Evolutionary conservation across 2,329 filamentous ascomycete species (phyloP).

Genomic region (Clonostachys solani): DNA sequence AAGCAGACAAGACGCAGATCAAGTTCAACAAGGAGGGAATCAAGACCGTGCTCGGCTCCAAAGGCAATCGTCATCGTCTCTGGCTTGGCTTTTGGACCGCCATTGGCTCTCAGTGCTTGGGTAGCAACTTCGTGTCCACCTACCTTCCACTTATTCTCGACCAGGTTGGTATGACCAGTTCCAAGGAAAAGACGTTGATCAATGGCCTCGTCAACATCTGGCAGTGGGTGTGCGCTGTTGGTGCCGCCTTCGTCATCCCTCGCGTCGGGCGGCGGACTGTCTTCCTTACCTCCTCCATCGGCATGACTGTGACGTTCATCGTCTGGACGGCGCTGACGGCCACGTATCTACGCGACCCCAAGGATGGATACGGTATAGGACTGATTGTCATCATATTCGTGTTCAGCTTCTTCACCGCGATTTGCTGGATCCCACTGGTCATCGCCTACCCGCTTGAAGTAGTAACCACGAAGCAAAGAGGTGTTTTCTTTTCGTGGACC

Average conservation of each 20-base stretch:
- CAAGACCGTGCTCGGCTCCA: background rate
- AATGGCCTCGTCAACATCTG: constrained; percentile 19
- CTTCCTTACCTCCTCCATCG: constrained; percentile 24
- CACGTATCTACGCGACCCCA: constrained; percentile 5
- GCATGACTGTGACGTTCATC: constrained; percentile 23
- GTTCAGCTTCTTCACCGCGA: constrained; percentile 14
- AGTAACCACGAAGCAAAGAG: constrained; percentile 9
- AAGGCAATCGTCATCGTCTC: constrained; percentile 5
- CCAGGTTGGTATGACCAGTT: constrained; percentile 25
- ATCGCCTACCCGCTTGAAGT: constrained; percentile 10
- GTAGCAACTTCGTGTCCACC: constrained; percentile 10
- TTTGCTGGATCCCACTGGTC: constrained; percentile 4
- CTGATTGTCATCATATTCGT: constrained; percentile 28
- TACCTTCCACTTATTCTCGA: constrained; percentile 28
- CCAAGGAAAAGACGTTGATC: constrained; percentile 19
- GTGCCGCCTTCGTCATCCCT: constrained; percentile 2
- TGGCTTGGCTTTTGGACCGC: constrained; percentile 1
- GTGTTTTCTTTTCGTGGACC: background rate
- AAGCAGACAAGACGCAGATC: constrained; percentile 3
- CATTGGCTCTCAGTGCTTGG: constrained; percentile 5
- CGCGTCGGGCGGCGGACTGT: constrained; percentile 13
- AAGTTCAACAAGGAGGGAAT: constrained; percentile 5
- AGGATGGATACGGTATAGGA: constrained; percentile 9
- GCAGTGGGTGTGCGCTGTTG: constrained; percentile 3
- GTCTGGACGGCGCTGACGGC: constrained; percentile 16